Evolutionary conservation across 768 basidiomycete genomes (phyloP).

Genomic region (Lactarius akahatsu): DNA sequence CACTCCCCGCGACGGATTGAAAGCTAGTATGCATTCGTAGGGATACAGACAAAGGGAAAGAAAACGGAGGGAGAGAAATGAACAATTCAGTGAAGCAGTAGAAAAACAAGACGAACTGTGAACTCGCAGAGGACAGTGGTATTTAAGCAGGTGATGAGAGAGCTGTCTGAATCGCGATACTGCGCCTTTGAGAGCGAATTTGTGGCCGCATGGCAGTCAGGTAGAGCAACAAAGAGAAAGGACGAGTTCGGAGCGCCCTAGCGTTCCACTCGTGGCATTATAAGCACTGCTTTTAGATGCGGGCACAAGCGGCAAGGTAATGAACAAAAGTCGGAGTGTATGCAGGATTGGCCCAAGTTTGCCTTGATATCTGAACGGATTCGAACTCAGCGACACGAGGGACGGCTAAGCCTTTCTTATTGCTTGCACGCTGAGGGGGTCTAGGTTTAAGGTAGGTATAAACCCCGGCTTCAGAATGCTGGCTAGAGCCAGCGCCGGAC

Average conservation of each 20-base stretch:
- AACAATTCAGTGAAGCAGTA: background rate
- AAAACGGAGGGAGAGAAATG: background rate
- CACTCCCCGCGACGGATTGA: background rate
- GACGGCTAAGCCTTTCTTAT: background rate
- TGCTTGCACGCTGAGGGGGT: background rate
- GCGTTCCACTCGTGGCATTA: constrained; percentile 10
- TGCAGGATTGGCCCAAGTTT: background rate
- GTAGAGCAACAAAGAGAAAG: constrained; percentile 20
- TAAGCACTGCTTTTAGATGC: background rate
- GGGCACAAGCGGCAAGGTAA: background rate
- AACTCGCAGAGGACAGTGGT: background rate
- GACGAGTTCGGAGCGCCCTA: constrained; percentile 3
- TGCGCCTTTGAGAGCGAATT: constrained; percentile 16
- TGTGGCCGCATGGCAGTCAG: constrained; percentile 9
- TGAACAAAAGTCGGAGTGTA: constrained; percentile 17
- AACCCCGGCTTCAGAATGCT: background rate
- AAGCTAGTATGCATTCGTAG: constrained; percentile 4
- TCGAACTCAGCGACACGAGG: constrained; percentile 21
- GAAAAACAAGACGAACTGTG: background rate
- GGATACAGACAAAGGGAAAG: background rate
- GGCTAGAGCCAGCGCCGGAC: background rate
- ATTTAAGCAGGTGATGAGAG: background rate
- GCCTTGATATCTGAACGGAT: constrained; percentile 5
- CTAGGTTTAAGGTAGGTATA: background rate
- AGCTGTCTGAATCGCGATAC: background rate